These are phyloP conservation scores for Mortierella sp. DNA, from an alignment of 371 early-diverging fungal genomes.

Conservation along the genomic window DNA sequence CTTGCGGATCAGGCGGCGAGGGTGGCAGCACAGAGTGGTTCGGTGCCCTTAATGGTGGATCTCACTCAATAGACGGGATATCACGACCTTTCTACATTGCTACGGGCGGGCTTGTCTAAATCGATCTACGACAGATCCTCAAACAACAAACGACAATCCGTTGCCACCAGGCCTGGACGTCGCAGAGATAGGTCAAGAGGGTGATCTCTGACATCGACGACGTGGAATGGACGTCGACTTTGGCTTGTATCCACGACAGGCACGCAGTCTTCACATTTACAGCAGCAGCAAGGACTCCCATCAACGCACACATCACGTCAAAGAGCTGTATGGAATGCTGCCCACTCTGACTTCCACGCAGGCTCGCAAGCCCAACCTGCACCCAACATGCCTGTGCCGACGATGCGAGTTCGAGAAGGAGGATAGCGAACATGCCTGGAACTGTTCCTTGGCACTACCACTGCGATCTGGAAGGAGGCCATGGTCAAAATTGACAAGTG, in stretches of 20 bases:
- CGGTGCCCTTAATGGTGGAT: slow-evolving; percentile 1
- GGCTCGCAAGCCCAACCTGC: background rate
- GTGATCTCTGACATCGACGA: background rate
- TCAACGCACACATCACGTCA: background rate
- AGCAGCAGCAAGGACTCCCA: background rate
- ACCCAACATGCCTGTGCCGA: background rate
- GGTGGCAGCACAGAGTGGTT: background rate
- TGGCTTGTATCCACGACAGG: background rate
- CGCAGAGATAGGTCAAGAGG: background rate
- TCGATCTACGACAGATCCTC: slow-evolving; percentile 17
- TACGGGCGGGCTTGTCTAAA: background rate
- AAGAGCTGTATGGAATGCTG: slow-evolving; percentile 16
- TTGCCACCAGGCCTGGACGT: slow-evolving; percentile 7
- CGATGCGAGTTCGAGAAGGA: slow-evolving; percentile 9
- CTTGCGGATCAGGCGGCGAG: slow-evolving; percentile 6
- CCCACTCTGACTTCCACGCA: slow-evolving; percentile 14
- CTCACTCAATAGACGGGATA: slow-evolving; percentile 3
- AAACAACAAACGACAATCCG: slow-evolving; percentile 20
- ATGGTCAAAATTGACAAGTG: background rate
- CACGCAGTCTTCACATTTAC: background rate
- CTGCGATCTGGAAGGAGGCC: background rate
- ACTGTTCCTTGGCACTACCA: background rate
- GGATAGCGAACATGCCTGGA: slow-evolving; percentile 2
- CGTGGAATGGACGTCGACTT: slow-evolving; percentile 11
- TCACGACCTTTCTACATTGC: background rate